These are phyloP conservation scores for Spergularia bocconei DNA, from an alignment of 148 eudicot species.

Conservation along the genomic window DNA sequence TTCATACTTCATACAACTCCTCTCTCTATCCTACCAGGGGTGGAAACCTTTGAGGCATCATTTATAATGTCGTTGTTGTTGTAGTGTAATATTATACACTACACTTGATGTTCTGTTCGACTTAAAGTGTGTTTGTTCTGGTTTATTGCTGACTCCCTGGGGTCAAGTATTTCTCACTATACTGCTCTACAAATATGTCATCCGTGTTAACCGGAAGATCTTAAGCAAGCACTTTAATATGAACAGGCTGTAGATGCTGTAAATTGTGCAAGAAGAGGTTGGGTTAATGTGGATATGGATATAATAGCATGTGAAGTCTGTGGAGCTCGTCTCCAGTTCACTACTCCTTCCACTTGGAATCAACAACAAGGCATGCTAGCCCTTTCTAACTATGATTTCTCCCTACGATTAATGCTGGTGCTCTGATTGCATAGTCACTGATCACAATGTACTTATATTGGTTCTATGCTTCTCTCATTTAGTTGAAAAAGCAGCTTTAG, in stretches of 20 bases:
- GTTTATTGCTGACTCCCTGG: neutral
- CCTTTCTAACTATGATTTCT: neutral
- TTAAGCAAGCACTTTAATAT: conserved; percentile 15
- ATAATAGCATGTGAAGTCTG: conserved; percentile 85
- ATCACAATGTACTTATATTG: neutral
- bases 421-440: neutral
- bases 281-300: conserved; percentile 83
- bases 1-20: neutral
- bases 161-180: conserved; percentile 1
- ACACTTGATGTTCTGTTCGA: neutral
- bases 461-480: conserved; percentile 17
- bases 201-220: neutral
- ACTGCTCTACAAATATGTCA: neutral
- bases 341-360: conserved; percentile 81
- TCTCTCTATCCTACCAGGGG: neutral
- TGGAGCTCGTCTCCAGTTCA: conserved; percentile 73
- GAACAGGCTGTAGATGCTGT: conserved; percentile 75
- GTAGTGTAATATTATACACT: neutral
- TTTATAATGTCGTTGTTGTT: neutral
- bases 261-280: conserved; percentile 91
- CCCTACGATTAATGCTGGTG: neutral
- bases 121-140: neutral
- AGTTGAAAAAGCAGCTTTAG: conserved; percentile 94
- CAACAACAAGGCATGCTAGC: conserved; percentile 66
- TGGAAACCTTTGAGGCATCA: neutral